Evolutionary conservation across 495 filamentous ascomycete species (phyloP), one percentile per base, ranked within the genome.

Genomic region (Schizothecium vesticola): DNA sequence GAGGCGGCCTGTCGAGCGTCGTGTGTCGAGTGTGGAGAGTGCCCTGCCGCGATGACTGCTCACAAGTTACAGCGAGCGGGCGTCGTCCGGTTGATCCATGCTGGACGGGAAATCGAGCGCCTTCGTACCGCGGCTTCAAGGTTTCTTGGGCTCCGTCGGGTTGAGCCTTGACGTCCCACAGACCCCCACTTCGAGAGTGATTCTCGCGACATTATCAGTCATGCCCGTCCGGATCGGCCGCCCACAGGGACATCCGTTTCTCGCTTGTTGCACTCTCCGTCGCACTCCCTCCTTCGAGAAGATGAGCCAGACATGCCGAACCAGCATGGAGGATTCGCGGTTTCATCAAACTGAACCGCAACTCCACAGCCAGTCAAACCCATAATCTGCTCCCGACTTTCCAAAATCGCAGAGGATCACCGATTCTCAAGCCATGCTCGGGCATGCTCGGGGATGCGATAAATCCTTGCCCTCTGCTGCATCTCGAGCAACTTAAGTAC

Each of bases 301-400:
- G 57, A 24, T 43, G 24, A 31, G 31, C 22, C 24, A 55, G 61
- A 64, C 21, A 59, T 58, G 57, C 64, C 51, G 56, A 58, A 56
- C 64, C 64, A 66, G 65, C 56, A 66, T 60, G 59, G 65, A 61
- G 29, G 65, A 66, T 61, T 31, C 59, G 28, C 65, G 65, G 60
- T 66, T 66, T 58, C 65, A 66, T 66, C 57, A 66, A 66, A 66
- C 65, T 58, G 59, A 66, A 66, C 64, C 59, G 43, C 59, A 29
- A 60, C 56, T 60, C 29, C 57, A 60, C 28, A 13, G 57, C 59
- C 25, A 24, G 26, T 25, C 13, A 29, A 64, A 28, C 63, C 64
- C 55, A 65, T 33, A n/a, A 51, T 55, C 31, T 31, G 55, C 25
- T 11, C 24, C 21, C 22, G 58, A 59, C 58, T 16, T 19, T 13